These are phyloP conservation scores for Penstemon eatonii DNA, from an alignment of 257 asterid species.

Conservation along the genomic window DNA sequence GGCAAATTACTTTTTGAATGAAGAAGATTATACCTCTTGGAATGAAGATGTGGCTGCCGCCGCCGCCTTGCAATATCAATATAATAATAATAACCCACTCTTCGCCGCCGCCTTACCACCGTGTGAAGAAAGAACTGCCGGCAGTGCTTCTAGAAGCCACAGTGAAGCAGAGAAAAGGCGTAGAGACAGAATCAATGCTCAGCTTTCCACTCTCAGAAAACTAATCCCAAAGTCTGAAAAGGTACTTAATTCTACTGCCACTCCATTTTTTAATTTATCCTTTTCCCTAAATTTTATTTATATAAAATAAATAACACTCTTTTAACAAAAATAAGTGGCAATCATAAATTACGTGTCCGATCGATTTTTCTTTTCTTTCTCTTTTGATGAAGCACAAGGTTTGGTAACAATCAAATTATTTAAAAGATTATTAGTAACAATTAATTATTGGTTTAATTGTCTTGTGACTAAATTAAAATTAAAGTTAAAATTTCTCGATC, in stretches of 20 bases:
- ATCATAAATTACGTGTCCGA: too few species aligned
- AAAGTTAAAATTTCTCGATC: too few species aligned
- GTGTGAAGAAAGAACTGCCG: slow-evolving; percentile 33
- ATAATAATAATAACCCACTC: too few species aligned
- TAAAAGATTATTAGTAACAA: too few species aligned
- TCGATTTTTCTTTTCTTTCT: too few species aligned
- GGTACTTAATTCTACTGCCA: slow-evolving; percentile 29
- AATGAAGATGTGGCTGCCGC: slow-evolving; percentile 22
- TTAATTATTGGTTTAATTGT: too few species aligned
- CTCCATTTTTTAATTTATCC: neutral
- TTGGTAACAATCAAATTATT: too few species aligned
- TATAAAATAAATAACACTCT: too few species aligned
- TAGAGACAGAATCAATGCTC: slow-evolving; percentile 76
- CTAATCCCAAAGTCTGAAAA: slow-evolving; percentile 82
- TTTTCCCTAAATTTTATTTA: too few species aligned
- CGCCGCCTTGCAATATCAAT: slow-evolving; percentile 4
- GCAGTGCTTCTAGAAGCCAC: slow-evolving; percentile 56
- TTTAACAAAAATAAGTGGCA: too few species aligned
- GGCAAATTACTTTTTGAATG: slow-evolving; percentile 44
- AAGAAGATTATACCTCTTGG: slow-evolving; percentile 15
- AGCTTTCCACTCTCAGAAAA: slow-evolving; percentile 71
- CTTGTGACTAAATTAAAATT: too few species aligned
- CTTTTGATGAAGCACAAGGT: too few species aligned
- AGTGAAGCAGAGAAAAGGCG: slow-evolving; percentile 92
- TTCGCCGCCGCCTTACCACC: slow-evolving; percentile 33